Evolutionary conservation across 2,329 filamentous ascomycete species (phyloP), one percentile per base, ranked within the genome.

Genomic region (Alternaria triticina): DNA sequence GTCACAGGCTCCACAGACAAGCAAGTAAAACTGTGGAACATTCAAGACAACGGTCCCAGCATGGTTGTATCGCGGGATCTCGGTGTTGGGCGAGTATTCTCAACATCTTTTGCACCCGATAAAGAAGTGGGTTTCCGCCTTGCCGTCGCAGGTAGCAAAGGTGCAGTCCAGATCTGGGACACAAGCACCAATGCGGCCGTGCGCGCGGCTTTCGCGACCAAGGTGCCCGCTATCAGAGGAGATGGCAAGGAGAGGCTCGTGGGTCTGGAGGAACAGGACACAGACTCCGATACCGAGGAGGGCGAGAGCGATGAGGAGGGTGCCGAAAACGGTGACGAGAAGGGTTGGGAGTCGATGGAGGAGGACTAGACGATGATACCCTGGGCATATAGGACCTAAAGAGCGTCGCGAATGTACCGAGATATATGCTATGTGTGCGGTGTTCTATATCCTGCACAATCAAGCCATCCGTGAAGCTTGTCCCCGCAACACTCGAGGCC

Each of bases 21-120:
- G 84, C 92, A 91, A 6, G 94, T 98, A 73, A 99, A 99, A 86
- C 86, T 99, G 61, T 99, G 96, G 96, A 97, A 97, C 81, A 89
- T 97, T 61, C 87, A 91, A 71, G 81, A 90, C 12, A 87, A 88
- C 44, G 94, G 93, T 3, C 96, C 96, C 1, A 92, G 89, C 64
- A 92, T 99, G 88, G 93, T 99, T 1, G 92, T 96, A 6, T 92
- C 92, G 25, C 90, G 96, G 70, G 95, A 98, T 79, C 84, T 98
- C 49, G 96, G 96, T 58, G 92, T 99, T 17, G 96, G 96, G 64
- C 96, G 95, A 82, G 91, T 99, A 40, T 99, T 99, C 81, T 93
- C 93, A 11, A 91, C 94, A 3, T 88, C 87, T 7, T 99, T 98
- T 79, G 96, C 92, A 5, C 95, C 96, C 1, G 96, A 99, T 77